phyloP scores from a whole-genome alignment of 108 stramenopile species.

The Discostella pseudostelligera region DNA sequence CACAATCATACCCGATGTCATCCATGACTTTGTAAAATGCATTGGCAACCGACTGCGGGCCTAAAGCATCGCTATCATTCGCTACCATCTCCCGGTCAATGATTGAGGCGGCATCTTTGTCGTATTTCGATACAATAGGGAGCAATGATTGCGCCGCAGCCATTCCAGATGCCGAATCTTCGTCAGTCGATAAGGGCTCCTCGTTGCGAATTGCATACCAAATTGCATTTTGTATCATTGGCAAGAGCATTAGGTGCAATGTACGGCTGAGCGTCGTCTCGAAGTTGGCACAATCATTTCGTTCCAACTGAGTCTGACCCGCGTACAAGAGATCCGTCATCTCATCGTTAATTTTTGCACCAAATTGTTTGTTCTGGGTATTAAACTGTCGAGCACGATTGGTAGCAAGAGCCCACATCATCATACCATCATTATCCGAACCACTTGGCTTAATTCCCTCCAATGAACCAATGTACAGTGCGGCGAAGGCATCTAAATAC shows the following conservation, averaged over 20 bases:
- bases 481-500: constrained; percentile 79
- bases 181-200: constrained; percentile 31
- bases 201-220: constrained; percentile 67
- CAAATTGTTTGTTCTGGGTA: constrained; percentile 52
- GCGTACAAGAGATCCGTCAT: constrained; percentile 70
- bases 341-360: constrained; percentile 57
- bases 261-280: constrained; percentile 54
- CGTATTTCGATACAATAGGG: constrained; percentile 60
- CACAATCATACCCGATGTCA: constrained; percentile 57
- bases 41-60: constrained; percentile 67
- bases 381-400: constrained; percentile 76
- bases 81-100: constrained; percentile 69
- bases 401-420: constrained; percentile 68
- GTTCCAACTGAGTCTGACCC: constrained; percentile 62
- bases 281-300: constrained; percentile 56
- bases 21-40: constrained; percentile 56
- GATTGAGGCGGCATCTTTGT: constrained; percentile 45
- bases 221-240: constrained; percentile 70
- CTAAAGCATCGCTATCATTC: constrained; percentile 41
- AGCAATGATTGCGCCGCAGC: constrained; percentile 62
- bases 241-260: constrained; percentile 55
- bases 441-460: constrained; percentile 68
- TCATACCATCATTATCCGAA: constrained; percentile 71
- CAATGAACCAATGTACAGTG: constrained; percentile 76
- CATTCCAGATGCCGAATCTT: constrained; percentile 59